Evolutionary conservation across 768 basidiomycete genomes (phyloP).

Genomic region (Agaricus subrufescens): DNA sequence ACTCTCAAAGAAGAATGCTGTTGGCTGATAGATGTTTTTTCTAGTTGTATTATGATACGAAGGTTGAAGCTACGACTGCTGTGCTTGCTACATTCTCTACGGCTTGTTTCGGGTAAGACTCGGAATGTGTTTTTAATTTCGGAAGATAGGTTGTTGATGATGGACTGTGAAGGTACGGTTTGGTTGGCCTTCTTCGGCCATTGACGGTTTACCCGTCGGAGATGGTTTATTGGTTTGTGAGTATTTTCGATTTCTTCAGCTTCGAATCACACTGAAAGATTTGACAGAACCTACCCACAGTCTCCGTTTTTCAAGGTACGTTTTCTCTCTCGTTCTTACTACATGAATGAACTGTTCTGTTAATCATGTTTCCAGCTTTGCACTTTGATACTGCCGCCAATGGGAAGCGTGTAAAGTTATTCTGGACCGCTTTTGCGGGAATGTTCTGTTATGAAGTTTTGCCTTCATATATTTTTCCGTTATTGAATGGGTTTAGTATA

Average conservation of each 20-base stretch:
- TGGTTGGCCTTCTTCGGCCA: conserved; percentile 55
- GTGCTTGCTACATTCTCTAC: conserved; percentile 62
- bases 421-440: conserved; percentile 44
- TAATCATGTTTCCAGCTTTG: conserved; percentile 28
- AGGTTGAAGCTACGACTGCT: conserved; percentile 50
- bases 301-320: conserved; percentile 56
- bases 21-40: background rate
- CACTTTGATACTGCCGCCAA: conserved; percentile 44
- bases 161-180: conserved; percentile 39
- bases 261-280: background rate
- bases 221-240: conserved; percentile 57
- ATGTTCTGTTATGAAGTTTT: conserved; percentile 53
- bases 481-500: conserved; percentile 55
- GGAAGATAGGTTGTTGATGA: background rate
- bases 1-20: background rate
- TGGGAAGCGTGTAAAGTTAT: conserved; percentile 44
- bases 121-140: background rate
- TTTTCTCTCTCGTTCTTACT: background rate
- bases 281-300: conserved; percentile 46
- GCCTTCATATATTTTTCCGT: conserved; percentile 57
- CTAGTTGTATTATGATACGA: conserved; percentile 56
- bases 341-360: background rate
- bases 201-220: conserved; percentile 59
- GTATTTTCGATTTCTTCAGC: conserved; percentile 12
- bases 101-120: conserved; percentile 51